phyloP scores from a whole-genome alignment of 495 filamentous ascomycete genomes.

The Aspergillus sclerotioniger region DNA sequence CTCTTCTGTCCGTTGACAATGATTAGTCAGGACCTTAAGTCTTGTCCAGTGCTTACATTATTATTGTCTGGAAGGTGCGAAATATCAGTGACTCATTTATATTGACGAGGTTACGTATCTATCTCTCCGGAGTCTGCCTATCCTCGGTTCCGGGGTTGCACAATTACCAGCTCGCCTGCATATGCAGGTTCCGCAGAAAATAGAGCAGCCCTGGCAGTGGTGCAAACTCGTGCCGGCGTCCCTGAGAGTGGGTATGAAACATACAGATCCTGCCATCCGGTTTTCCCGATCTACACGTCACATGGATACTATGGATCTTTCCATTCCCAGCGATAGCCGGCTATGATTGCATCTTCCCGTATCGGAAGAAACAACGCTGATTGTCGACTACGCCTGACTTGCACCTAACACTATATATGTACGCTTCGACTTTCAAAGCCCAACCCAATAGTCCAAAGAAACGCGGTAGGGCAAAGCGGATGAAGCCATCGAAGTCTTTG shows the following conservation, averaged over 20 bases:
- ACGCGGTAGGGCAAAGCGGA: constrained; percentile 30
- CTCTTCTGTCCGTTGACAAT: not conserved
- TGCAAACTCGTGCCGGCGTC: not conserved
- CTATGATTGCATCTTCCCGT: not conserved
- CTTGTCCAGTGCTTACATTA: not conserved
- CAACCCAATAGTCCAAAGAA: constrained; percentile 15
- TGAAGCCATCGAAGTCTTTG: constrained; percentile 35
- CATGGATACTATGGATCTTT: not conserved
- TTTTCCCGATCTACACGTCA: not conserved
- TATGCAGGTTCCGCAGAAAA: constrained; percentile 1
- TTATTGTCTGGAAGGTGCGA: not conserved
- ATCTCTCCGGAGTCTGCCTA: not conserved
- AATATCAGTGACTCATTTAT: not conserved
- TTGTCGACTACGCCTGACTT: not conserved
- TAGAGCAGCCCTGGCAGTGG: not conserved
- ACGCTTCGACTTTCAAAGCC: constrained; percentile 32
- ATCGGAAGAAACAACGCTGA: too few species aligned
- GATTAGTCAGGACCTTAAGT: not conserved
- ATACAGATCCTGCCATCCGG: not conserved
- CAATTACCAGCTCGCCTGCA: constrained; percentile 2
- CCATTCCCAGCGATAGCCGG: not conserved
- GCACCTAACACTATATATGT: constrained; percentile 14
- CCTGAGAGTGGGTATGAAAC: not conserved
- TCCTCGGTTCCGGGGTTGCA: not conserved
- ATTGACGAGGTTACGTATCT: not conserved